Conservation (phyloP, 495 filamentous ascomycete species). For the Jackrogersella minutella region DNA sequence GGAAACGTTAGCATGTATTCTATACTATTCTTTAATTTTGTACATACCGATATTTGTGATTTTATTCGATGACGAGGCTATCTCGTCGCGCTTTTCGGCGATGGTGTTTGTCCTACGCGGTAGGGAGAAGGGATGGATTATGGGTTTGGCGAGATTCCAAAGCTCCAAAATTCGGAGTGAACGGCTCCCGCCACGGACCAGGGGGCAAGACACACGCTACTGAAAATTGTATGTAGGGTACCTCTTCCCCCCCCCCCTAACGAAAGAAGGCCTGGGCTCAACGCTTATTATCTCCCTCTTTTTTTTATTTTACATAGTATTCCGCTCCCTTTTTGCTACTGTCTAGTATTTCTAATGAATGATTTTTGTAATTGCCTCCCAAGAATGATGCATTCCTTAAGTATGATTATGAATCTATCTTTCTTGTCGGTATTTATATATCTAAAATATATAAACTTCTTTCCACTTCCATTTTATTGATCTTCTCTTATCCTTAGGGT, state of each 20-base stretch:
- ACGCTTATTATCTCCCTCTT: conserved; percentile 2
- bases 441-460: neutral
- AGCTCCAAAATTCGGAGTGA: conserved; percentile 39
- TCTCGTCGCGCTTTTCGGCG: conserved; percentile 35
- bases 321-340: neutral
- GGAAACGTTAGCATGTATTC: conserved; percentile 22
- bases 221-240: conserved; percentile 1
- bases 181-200: conserved; percentile 23
- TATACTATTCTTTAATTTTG: neutral
- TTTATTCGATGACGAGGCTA: neutral
- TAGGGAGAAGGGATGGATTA: conserved; percentile 34
- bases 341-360: neutral
- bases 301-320: neutral
- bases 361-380: neutral
- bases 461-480: neutral
- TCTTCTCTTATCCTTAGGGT: neutral
- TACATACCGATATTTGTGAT: conserved; percentile 1
- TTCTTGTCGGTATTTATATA: neutral
- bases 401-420: neutral
- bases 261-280: neutral
- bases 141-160: conserved; percentile 24
- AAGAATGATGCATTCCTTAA: neutral
- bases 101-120: conserved; percentile 42
- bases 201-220: conserved; percentile 9
- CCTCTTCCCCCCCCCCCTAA: neutral